Base-by-base conservation (phyloP, 2,329 filamentous ascomycete genomes). In the Knufia fluminis region DNA sequence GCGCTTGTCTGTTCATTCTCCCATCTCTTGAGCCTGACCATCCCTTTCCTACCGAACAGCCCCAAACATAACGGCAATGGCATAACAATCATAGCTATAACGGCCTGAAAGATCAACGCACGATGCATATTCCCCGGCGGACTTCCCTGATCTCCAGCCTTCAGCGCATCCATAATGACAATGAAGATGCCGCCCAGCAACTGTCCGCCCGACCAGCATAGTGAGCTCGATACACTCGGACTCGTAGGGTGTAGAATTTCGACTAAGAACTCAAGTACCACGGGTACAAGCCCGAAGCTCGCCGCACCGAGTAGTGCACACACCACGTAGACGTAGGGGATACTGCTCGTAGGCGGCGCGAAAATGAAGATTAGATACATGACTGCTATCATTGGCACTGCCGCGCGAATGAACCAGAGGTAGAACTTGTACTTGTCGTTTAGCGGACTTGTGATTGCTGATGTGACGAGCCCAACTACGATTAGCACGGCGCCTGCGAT, bases 401-500 rank as follows among this genome's bases (percentile, higher is more conserved):
- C 73, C 23, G 83, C 56, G 61, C 86, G 87, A 66, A 94, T 81
- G 20, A 82, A 78, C 3, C 77, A 64, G 0, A 95, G 71, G 62
- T 90, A 94, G 22, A 78, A 73, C 66, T 96, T 94, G 49, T 82
- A 90, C 46, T 83, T 79, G 69, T 97, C 92, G 54, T 94, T 79
- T 57, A 96, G 74, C 0, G 91, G 91, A 0, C 83, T 86, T 0
- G 80, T 75, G 53, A 94, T 72, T 12, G 88, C 92, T 0, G 88
- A 77, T 3, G 78, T 68, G 39, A 94, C 74, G 1, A 98, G 79
- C 7, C 92, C 92, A 47, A 92, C 86, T 41, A 95, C 75, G 63
- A 97, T 97, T 28, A 97, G 77, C 7, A 97, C 68, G 0, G 86
- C 92, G 55, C 92, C 92, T 9, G 83, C 88, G 60, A 97, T 90